phyloP scores from a whole-genome alignment of 345 rosid species.

The Brassica carinata region DNA sequence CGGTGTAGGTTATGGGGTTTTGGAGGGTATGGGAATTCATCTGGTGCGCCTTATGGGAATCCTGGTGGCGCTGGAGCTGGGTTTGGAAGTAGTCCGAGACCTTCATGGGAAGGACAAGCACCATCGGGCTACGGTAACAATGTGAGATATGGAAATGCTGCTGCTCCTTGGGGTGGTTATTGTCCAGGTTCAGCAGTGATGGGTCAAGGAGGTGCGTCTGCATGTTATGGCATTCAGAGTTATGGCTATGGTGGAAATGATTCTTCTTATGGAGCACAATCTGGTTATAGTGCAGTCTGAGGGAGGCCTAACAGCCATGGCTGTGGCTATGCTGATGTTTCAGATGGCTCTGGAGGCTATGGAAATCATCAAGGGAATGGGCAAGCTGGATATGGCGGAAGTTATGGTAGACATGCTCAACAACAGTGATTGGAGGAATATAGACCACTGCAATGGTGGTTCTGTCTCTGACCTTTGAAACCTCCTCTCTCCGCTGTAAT shows the following conservation, averaged over 20 bases:
- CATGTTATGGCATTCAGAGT: conserved; percentile 80
- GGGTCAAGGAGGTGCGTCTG: conserved; percentile 68
- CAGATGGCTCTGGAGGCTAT: conserved; percentile 75
- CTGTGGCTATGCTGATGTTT: conserved; percentile 66
- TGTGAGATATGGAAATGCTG: conserved; percentile 78
- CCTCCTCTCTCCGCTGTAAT: conserved; percentile 34
- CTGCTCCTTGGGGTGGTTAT: conserved; percentile 71
- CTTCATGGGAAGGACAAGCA: conserved; percentile 79
- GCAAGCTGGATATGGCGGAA: conserved; percentile 73
- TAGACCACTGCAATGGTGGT: conserved; percentile 31
- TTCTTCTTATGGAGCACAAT: conserved; percentile 67
- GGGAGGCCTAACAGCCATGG: conserved; percentile 61
- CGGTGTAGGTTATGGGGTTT: conserved; percentile 86
- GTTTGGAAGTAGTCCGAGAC: conserved; percentile 79
- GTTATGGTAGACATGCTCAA: conserved; percentile 77
- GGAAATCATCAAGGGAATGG: conserved; percentile 69
- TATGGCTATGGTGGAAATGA: conserved; percentile 89
- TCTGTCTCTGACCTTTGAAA: conserved; percentile 14
- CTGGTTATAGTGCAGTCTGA: conserved; percentile 76
- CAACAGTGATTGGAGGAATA: conserved; percentile 61
- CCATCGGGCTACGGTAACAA: conserved; percentile 79
- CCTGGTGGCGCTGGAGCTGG: conserved; percentile 70
- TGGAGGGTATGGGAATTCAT: conserved; percentile 80
- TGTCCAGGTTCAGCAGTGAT: conserved; percentile 52
- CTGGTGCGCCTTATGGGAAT: conserved; percentile 71